A percentile compares a stretch with the other conserved stretches of the same genome.
Evolutionary conservation across 192 early-diverging fungal species (phyloP).

Genomic region (Coemansia sp.): DNA sequence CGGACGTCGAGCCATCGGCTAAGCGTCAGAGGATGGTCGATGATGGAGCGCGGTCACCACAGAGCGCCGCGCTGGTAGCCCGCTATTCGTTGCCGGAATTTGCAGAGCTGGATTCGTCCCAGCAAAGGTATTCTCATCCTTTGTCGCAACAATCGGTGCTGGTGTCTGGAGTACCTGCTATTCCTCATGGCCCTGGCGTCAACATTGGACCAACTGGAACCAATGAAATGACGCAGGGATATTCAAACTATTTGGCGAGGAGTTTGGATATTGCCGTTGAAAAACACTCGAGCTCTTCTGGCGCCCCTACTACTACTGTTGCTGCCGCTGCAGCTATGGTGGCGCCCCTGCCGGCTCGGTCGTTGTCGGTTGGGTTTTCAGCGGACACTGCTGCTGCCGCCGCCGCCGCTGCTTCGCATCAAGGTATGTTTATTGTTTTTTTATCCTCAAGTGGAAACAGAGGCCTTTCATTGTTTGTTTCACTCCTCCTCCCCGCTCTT

Average conservation of each 20-base stretch:
- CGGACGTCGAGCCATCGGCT: too few relatives aligned
- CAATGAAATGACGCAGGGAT: slow-evolving; percentile 24
- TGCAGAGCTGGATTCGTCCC: not conserved
- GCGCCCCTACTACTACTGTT: not conserved
- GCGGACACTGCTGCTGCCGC: too few relatives aligned
- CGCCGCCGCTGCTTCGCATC: too few relatives aligned
- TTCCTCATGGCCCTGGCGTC: slow-evolving; percentile 37
- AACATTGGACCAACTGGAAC: slow-evolving; percentile 31
- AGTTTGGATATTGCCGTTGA: slow-evolving; percentile 24
- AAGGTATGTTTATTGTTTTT: too few relatives aligned
- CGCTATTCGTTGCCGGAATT: slow-evolving; percentile 23
- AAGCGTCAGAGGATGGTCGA: too few relatives aligned
- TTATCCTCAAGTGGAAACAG: too few relatives aligned
- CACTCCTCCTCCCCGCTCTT: too few relatives aligned
- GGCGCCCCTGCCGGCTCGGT: too few relatives aligned
- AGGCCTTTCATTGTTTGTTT: too few relatives aligned
- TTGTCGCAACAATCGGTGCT: not conserved
- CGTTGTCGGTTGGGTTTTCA: too few relatives aligned
- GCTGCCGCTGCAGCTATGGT: too few relatives aligned
- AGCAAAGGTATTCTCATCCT: not conserved
- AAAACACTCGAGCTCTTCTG: not conserved
- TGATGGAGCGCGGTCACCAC: slow-evolving; percentile 29
- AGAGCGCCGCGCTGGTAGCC: slow-evolving; percentile 40
- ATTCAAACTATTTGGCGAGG: slow-evolving; percentile 22
- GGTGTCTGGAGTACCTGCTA: slow-evolving; percentile 3